phyloP scores from a whole-genome alignment of 345 rosid genomes.

The Acer negundo region DNA sequence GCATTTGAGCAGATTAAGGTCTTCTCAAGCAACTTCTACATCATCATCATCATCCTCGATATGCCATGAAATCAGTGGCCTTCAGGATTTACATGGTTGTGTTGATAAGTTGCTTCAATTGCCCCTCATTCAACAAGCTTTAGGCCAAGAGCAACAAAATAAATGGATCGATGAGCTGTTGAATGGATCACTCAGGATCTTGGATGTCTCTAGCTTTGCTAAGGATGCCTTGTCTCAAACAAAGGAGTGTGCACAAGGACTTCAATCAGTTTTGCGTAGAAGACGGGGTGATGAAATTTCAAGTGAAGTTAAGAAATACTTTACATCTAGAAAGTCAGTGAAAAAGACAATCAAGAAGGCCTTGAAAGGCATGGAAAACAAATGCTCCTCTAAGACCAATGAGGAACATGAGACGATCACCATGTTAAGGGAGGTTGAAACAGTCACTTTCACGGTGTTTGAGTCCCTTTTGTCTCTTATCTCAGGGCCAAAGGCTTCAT shows the following conservation, averaged over 20 bases:
- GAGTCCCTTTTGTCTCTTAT: constrained; percentile 43
- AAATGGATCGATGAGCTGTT: constrained; percentile 7
- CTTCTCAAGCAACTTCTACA: constrained; percentile 16
- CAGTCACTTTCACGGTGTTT: constrained; percentile 26
- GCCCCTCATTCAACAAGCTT: not conserved
- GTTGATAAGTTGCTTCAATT: constrained; percentile 20
- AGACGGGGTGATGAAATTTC: constrained; percentile 26
- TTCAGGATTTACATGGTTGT: constrained; percentile 35
- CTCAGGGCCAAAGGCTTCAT: constrained; percentile 31
- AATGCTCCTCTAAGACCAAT: not conserved
- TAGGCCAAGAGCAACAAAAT: not conserved
- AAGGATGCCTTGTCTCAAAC: constrained; percentile 36
- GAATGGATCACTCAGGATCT: constrained; percentile 27
- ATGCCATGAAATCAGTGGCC: constrained; percentile 22
- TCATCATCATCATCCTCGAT: constrained; percentile 8
- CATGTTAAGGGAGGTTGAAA: constrained; percentile 38
- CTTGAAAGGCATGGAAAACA: constrained; percentile 29
- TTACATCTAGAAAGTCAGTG: constrained; percentile 41
- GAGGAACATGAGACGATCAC: constrained; percentile 15
- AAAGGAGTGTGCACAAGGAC: constrained; percentile 29
- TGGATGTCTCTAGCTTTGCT: constrained; percentile 31
- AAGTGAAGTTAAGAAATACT: constrained; percentile 36
- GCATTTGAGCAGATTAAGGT: constrained; percentile 15
- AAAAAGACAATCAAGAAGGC: constrained; percentile 46
- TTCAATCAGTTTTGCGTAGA: constrained; percentile 35